Evolutionary conservation across 805 yeast genomes (phyloP).

Genomic region (Saccharomycopsis lassenensis): DNA sequence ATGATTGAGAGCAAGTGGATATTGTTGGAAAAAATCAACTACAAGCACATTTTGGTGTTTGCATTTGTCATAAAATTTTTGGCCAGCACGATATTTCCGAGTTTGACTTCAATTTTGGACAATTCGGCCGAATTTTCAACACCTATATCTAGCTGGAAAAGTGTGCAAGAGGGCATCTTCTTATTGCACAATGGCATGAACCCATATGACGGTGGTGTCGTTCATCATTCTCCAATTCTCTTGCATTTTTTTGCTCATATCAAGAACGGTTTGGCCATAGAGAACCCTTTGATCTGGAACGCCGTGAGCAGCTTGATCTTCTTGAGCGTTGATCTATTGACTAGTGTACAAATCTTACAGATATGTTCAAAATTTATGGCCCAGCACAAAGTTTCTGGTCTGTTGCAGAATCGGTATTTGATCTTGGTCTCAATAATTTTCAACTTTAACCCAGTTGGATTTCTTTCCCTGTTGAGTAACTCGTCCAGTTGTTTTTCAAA

Average conservation of each 20-base stretch:
- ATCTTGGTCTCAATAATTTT: constrained; percentile 48
- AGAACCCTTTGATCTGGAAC: constrained; percentile 9
- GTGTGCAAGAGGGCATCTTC: constrained; percentile 57
- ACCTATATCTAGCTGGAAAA: constrained; percentile 58
- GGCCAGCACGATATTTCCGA: constrained; percentile 20
- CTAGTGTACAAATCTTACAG: constrained; percentile 42
- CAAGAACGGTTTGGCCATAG: constrained; percentile 13
- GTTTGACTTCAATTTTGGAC: constrained; percentile 28
- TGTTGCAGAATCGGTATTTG: constrained; percentile 15
- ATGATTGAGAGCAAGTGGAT: not conserved
- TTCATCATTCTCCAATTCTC: constrained; percentile 76
- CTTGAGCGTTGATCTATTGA: constrained; percentile 46
- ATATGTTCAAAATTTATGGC: constrained; percentile 30
- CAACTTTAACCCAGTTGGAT: constrained; percentile 70
- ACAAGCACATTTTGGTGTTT: constrained; percentile 3
- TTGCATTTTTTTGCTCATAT: constrained; percentile 38
- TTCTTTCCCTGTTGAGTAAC: constrained; percentile 56
- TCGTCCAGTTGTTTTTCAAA: constrained; percentile 57
- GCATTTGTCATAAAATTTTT: constrained; percentile 6
- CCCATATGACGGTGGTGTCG: constrained; percentile 76
- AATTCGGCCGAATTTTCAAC: constrained; percentile 58
- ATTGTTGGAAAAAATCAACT: constrained; percentile 1
- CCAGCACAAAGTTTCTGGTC: constrained; percentile 17
- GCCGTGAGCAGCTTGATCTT: constrained; percentile 27
- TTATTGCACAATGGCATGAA: constrained; percentile 44